A percentile compares a stretch with the other conserved stretches of the same genome.
Conservation (phyloP, 176 grass and related monocot species). For the Aegilops speltoides region DNA sequence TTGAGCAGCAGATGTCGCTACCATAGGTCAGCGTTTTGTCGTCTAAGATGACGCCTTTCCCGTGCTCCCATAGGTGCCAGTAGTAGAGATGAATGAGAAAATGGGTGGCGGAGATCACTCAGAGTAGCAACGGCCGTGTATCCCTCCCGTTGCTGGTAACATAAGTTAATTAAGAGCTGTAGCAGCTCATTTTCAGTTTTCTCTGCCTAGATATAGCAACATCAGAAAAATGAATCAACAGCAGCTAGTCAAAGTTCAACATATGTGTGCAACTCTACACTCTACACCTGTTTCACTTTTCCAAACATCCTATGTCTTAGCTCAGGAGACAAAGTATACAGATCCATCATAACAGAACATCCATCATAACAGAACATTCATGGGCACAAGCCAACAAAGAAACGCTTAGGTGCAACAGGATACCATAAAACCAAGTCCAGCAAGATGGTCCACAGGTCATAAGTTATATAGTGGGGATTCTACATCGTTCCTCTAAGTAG, state of each 20-base stretch:
- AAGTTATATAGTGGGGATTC: not conserved
- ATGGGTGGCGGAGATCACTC: too few relatives aligned
- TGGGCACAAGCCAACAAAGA: not conserved
- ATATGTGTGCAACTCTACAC: too few relatives aligned
- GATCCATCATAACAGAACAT: not conserved
- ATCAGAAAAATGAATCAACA: not conserved
- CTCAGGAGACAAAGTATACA: not conserved
- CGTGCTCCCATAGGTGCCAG: too few relatives aligned
- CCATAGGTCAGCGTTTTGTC: too few relatives aligned
- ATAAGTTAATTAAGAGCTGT: not conserved
- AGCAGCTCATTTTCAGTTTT: too few relatives aligned
- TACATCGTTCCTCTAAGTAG: not conserved
- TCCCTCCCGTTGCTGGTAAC: not conserved
- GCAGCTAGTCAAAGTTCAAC: too few relatives aligned
- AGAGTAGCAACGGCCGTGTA: not conserved
- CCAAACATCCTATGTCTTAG: not conserved
- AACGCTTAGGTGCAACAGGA: not conserved
- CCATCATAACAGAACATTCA: not conserved
- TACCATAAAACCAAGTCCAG: not conserved
- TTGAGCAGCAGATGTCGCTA: too few relatives aligned
- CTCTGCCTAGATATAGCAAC: too few relatives aligned
- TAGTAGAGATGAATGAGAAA: too few relatives aligned
- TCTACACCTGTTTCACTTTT: not conserved
- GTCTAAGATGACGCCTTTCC: too few relatives aligned
- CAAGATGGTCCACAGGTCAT: not conserved